Evolutionary conservation across 2,329 filamentous ascomycete species (phyloP).

Genomic region (Alternaria atra): DNA sequence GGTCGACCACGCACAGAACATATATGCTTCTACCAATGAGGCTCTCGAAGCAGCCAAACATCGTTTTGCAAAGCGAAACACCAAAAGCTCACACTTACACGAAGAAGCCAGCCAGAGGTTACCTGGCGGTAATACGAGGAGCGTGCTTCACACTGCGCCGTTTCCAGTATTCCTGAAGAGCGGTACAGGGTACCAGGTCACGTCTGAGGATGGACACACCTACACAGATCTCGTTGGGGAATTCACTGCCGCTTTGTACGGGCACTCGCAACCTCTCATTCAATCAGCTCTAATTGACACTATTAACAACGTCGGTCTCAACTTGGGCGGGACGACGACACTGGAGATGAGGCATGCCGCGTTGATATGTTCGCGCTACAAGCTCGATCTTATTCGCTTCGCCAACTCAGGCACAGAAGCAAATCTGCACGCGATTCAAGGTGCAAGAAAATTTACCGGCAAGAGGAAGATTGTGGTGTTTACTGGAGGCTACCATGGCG

Average conservation of each 20-base stretch:
- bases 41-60: slow-evolving; percentile 32
- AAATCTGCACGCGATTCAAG: slow-evolving; percentile 37
- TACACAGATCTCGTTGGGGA: slow-evolving; percentile 44
- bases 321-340: slow-evolving; percentile 35
- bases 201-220: slow-evolving; percentile 44
- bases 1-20: not conserved
- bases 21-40: slow-evolving; percentile 14
- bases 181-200: slow-evolving; percentile 37
- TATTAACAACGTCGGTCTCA: slow-evolving; percentile 46
- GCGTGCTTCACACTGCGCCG: slow-evolving; percentile 47
- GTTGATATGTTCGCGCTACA: slow-evolving; percentile 33
- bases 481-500: slow-evolving; percentile 63
- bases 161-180: slow-evolving; percentile 49
- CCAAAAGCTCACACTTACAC: slow-evolving; percentile 38
- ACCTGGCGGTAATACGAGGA: slow-evolving; percentile 53
- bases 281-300: slow-evolving; percentile 31
- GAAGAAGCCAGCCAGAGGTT: slow-evolving; percentile 40
- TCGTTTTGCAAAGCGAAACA: slow-evolving; percentile 29
- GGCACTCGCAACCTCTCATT: slow-evolving; percentile 43
- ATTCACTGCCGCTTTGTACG: slow-evolving; percentile 39
- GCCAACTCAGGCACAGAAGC: slow-evolving; percentile 44
- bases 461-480: slow-evolving; percentile 58
- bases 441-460: slow-evolving; percentile 59
- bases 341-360: slow-evolving; percentile 32
- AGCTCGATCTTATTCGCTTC: slow-evolving; percentile 36